Evolutionary conservation across 2,329 filamentous ascomycete species (phyloP).

Genomic region (Botrytis sinoallii): DNA sequence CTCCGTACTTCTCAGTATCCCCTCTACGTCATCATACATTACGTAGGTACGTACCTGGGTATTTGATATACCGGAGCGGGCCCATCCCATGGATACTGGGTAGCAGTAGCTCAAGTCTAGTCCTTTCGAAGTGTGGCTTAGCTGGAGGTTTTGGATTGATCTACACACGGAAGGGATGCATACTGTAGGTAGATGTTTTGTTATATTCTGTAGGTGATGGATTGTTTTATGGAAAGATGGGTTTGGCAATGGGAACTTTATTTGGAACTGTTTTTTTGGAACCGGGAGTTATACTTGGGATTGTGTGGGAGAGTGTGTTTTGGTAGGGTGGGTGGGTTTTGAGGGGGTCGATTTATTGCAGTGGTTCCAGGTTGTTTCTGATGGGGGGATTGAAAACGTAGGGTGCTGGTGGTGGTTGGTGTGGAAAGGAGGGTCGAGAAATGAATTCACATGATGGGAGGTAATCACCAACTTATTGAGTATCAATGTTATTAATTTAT

Average conservation of each 20-base stretch:
- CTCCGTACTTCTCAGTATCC: neutral
- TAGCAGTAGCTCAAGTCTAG: neutral
- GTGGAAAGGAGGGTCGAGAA: too few species aligned
- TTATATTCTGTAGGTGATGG: neutral
- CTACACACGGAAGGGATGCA: neutral
- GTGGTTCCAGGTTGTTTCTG: neutral
- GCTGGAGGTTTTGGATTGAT: neutral
- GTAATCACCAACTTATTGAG: too few species aligned
- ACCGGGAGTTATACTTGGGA: neutral
- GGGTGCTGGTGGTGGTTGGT: too few species aligned
- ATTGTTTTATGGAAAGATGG: neutral
- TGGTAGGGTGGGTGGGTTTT: too few species aligned
- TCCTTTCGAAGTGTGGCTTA: neutral
- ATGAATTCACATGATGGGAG: too few species aligned
- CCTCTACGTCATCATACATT: neutral
- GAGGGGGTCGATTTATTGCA: neutral
- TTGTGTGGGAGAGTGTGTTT: neutral
- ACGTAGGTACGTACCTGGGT: neutral
- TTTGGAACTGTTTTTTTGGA: neutral
- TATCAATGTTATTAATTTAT: too few species aligned
- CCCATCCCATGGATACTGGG: neutral
- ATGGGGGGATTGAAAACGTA: neutral
- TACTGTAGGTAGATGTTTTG: too few species aligned
- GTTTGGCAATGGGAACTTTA: neutral
- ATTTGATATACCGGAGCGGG: neutral